A percentile compares a stretch with the other conserved stretches of the same genome.
Conservation (phyloP, 306 rosid species). For the Sphenostylis stenocarpa region DNA sequence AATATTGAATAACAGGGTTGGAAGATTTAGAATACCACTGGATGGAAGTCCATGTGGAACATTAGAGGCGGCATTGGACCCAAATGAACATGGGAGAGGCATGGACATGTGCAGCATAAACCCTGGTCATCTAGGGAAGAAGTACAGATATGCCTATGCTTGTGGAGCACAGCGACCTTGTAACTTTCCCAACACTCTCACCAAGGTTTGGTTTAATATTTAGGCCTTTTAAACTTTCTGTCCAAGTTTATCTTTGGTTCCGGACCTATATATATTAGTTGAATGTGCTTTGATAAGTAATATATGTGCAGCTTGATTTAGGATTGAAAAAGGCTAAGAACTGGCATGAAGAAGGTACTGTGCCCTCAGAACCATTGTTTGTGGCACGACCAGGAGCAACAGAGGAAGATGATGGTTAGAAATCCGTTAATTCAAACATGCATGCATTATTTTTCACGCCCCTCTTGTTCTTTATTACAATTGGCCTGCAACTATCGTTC, state of each 20-base stretch:
- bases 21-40: conserved; percentile 79
- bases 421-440: neutral
- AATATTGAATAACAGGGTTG: conserved; percentile 55
- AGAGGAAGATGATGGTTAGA: conserved; percentile 86
- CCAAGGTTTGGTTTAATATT: conserved; percentile 51
- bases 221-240: neutral
- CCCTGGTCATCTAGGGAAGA: conserved; percentile 67
- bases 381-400: conserved; percentile 92
- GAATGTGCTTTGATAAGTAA: neutral
- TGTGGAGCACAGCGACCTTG: conserved; percentile 98
- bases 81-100: conserved; percentile 91
- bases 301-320: conserved; percentile 64
- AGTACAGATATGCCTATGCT: conserved; percentile 89
- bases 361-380: conserved; percentile 91
- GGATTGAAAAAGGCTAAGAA: conserved; percentile 64
- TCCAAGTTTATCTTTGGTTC: neutral
- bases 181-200: conserved; percentile 93
- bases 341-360: conserved; percentile 79
- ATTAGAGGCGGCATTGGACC: conserved; percentile 79
- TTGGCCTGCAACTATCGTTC: neutral
- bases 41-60: conserved; percentile 75
- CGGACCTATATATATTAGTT: neutral
- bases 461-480: conserved; percentile 3
- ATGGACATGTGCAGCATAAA: conserved; percentile 96
- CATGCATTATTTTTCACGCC: neutral